phyloP scores from a whole-genome alignment of 495 filamentous ascomycete genomes.

The Penicilliopsis zonata region DNA sequence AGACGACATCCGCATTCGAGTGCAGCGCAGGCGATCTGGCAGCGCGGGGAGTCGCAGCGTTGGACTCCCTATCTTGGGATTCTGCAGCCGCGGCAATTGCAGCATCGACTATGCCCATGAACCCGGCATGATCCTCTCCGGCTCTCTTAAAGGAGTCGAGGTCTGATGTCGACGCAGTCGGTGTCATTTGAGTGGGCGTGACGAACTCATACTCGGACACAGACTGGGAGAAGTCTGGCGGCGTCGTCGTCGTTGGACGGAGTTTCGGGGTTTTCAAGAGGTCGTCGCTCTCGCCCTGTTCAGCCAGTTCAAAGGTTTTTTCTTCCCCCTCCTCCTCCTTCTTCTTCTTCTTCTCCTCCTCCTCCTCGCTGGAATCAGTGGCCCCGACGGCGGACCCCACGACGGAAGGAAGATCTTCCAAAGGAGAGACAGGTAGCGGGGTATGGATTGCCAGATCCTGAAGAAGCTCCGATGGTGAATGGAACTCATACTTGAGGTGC shows the following conservation, averaged over 20 bases:
- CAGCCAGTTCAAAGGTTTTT: no score
- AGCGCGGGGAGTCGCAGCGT: no score
- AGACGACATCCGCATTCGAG: no score
- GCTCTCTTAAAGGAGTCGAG: constrained; percentile 1
- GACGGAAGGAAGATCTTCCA: constrained; percentile 21
- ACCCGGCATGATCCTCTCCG: no score
- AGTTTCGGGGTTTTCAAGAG: constrained; percentile 4
- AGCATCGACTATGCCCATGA: constrained; percentile 15
- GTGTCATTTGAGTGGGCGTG: constrained; percentile 12
- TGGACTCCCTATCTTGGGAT: constrained; percentile 3
- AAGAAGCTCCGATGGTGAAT: constrained; percentile 33
- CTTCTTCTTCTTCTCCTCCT: no score
- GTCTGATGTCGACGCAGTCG: background rate
- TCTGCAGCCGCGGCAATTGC: constrained; percentile 15
- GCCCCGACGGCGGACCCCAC: constrained; percentile 22
- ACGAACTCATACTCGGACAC: constrained; percentile 4
- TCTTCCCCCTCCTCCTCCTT: no score
- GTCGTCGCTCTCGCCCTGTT: constrained; percentile 5
- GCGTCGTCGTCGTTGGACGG: no score
- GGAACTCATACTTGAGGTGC: constrained; percentile 32
- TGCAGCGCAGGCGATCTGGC: no score
- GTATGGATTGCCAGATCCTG: constrained; percentile 19
- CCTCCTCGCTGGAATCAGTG: constrained; percentile 5
- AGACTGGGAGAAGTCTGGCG: no score
- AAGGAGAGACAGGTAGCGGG: constrained; percentile 16